phyloP scores from a whole-genome alignment of 306 rosid species.

The Cucurbita maxima region DNA sequence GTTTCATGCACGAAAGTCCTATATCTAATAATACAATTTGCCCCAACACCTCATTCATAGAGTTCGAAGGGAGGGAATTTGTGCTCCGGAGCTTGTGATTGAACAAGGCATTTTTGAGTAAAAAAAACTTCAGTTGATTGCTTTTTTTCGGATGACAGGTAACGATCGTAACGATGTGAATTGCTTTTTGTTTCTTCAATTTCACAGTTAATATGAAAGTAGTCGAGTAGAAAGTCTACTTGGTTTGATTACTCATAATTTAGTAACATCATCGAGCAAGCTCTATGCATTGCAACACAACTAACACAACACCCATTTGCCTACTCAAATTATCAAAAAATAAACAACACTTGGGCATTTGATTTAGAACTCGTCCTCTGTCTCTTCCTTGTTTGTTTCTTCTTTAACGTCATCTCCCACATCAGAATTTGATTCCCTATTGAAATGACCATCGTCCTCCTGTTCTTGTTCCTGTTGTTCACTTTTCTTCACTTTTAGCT shows the following conservation, averaged over 20 bases:
- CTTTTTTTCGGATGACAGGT: not conserved
- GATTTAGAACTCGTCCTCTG: slow-evolving; percentile 28
- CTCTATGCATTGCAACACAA: not conserved
- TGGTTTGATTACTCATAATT: not conserved
- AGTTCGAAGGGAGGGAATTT: not conserved
- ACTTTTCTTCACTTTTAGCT: slow-evolving; percentile 1
- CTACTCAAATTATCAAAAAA: not conserved
- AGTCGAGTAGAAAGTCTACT: not conserved
- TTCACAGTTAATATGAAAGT: not conserved
- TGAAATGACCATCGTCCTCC: slow-evolving; percentile 8
- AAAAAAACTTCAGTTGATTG: not conserved
- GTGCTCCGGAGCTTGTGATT: not conserved
- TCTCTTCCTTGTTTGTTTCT: slow-evolving; percentile 36
- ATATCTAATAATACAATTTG: not conserved
- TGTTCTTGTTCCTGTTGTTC: slow-evolving; percentile 14
- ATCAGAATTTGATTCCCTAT: slow-evolving; percentile 4
- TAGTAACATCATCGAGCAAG: not conserved
- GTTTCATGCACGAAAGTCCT: not conserved
- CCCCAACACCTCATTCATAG: not conserved
- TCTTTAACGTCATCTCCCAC: not conserved
- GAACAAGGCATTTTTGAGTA: not conserved
- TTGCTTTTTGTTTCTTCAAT: not conserved
- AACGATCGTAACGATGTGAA: too few relatives aligned
- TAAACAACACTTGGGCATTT: not conserved
- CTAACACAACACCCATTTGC: not conserved